Evolutionary conservation across 1,284 basidiomycete genomes (phyloP).

Genomic region (Coniferiporia weirii): DNA sequence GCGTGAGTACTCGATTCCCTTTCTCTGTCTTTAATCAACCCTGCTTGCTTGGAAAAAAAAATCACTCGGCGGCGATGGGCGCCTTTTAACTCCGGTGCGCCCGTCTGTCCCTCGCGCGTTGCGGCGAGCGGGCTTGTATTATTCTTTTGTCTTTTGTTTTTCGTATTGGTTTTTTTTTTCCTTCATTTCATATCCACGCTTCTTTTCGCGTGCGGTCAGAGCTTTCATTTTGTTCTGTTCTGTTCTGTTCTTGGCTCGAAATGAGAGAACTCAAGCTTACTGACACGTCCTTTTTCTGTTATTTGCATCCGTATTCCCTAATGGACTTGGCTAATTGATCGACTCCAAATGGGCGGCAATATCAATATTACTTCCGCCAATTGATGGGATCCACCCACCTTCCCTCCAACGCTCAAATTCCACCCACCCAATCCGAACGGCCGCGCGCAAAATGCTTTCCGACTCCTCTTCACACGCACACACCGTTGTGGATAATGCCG

Average conservation of each 20-base stretch:
- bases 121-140: not conserved
- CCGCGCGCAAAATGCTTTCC: too few species aligned
- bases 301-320: not conserved
- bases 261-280: not conserved
- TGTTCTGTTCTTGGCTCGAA: too few species aligned
- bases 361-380: not conserved
- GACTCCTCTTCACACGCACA: too few species aligned
- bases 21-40: not conserved
- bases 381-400: not conserved
- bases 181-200: not conserved
- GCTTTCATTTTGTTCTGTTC: too few species aligned
- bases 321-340: not conserved
- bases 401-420: not conserved
- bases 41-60: not conserved
- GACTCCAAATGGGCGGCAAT: not conserved
- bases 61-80: not conserved
- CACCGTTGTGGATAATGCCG: too few species aligned
- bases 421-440: too few species aligned
- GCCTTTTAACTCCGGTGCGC: not conserved
- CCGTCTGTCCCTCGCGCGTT: too few species aligned
- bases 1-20: slow-evolving; percentile 13
- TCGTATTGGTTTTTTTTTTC: not conserved
- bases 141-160: not conserved
- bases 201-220: too few species aligned
- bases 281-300: not conserved